Conservation (phyloP, 371 early-diverging fungal genomes). For the Apophysomyces variabilis region DNA sequence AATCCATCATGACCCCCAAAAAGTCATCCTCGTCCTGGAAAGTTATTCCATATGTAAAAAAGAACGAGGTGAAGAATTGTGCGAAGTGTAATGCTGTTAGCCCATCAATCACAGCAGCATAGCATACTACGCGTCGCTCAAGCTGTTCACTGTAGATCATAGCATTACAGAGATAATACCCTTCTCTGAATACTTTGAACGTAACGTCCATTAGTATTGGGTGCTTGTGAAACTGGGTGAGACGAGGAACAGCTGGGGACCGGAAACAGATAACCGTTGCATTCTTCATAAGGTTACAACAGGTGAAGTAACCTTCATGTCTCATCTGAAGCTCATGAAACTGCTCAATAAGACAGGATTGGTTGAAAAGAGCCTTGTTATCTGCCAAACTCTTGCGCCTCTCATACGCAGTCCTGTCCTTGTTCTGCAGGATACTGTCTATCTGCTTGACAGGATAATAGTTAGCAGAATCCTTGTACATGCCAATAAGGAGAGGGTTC, state of each 20-base stretch:
- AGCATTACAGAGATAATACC: not conserved
- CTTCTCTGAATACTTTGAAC: not conserved
- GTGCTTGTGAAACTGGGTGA: not conserved
- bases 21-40: not conserved
- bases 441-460: not conserved
- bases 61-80: not conserved
- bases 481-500: not conserved
- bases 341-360: not conserved
- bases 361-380: not conserved
- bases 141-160: not conserved
- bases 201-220: not conserved
- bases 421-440: not conserved
- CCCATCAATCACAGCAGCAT: not conserved
- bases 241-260: not conserved
- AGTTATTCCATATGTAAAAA: not conserved
- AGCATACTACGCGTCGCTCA: not conserved
- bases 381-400: not conserved
- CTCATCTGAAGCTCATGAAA: not conserved
- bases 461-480: not conserved
- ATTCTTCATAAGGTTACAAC: not conserved
- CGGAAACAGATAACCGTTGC: not conserved
- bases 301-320: not conserved
- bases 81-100: not conserved
- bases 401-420: not conserved
- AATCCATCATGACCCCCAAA: not conserved